Base-by-base conservation (phyloP, 1,284 basidiomycete species). In the Anthracocystis walkeri region DNA sequence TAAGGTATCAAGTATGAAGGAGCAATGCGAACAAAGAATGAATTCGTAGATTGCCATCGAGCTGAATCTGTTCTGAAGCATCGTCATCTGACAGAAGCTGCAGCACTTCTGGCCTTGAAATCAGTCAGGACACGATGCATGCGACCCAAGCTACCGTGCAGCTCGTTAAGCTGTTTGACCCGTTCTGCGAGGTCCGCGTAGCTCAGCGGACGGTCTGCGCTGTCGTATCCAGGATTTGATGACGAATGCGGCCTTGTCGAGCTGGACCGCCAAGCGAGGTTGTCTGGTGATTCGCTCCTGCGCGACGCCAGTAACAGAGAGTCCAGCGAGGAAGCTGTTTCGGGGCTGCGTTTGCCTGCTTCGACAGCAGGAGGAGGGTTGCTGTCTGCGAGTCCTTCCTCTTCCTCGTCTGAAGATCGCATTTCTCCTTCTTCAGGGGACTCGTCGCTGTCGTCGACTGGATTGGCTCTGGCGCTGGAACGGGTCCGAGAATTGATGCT, bases 401-500 rank as follows among this genome's bases (percentile, higher is more conserved):
- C 49, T 18, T 69, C 67, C 20, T 58, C 68, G 21, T 70, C 64
- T 4, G 73, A 75, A 5, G 73, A 74, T 11, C 50, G 35, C 70
- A 77, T 77, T 48, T 77, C 70, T 16, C 75, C 75, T 48, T 77
- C 75, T 41, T 77, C 75, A 1, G 66, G 70, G 20, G 69, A 68
- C 14, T 76, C 74, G 21, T 68, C 44, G 18, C 57, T 65, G 31
- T 67, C 70, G 18, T 57, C 55, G 3, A 12, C 48, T 23, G 58
- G 29, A 33, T 38, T 42, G 21, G 20, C 6, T 38, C 31, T 49
- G 5, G 35, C 31, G 40, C 29, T 35, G 31, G 31, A 8, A 1
- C 51, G 46, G 4, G 48, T 50, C 18, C 66, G 52, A 7, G 69
- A 52, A n/a, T 64, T 64, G 49, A 56, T 33, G 10, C 49, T 51